Conservation (phyloP, 140 eudicot species). For the Erigeron philadelphicus region DNA sequence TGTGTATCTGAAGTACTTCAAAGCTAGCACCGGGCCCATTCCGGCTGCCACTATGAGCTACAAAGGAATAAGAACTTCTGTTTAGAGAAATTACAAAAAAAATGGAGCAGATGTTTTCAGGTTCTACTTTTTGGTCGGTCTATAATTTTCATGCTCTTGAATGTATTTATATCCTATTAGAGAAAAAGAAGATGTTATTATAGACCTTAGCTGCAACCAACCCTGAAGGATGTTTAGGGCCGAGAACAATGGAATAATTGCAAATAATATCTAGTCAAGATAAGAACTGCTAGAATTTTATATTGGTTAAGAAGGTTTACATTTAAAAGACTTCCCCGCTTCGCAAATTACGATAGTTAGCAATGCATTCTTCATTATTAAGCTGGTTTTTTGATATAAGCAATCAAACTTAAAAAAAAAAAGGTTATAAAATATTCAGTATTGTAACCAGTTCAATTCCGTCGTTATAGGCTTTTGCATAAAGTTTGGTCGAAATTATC, state of each 20-base stretch:
- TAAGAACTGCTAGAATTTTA: not conserved
- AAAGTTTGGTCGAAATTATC: not conserved
- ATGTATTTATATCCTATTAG: not conserved
- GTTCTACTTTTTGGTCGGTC: not conserved
- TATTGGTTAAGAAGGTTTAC: not conserved
- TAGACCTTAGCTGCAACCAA: not conserved
- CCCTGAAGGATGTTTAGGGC: not conserved
- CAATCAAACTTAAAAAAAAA: not conserved
- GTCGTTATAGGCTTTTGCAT: not conserved
- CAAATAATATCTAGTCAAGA: not conserved
- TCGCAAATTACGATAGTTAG: not conserved
- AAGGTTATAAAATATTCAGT: not conserved
- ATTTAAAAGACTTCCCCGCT: not conserved
- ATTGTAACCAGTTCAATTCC: not conserved
- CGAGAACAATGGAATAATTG: conserved; percentile 14
- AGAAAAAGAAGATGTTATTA: not conserved
- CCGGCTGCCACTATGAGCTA: conserved; percentile 78
- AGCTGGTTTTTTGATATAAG: not conserved
- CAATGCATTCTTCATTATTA: not conserved
- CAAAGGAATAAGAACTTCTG: conserved; percentile 22
- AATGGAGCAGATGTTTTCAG: not conserved
- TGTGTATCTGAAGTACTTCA: conserved; percentile 86
- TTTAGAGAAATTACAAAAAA: conserved; percentile 13
- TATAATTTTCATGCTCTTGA: not conserved
- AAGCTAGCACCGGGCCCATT: conserved; percentile 88